Percentiles rank a stretch among this genome's conserved stretches.
phyloP scores from a whole-genome alignment of 2,329 filamentous ascomycete genomes.

The Ceratocystis harringtonii region DNA sequence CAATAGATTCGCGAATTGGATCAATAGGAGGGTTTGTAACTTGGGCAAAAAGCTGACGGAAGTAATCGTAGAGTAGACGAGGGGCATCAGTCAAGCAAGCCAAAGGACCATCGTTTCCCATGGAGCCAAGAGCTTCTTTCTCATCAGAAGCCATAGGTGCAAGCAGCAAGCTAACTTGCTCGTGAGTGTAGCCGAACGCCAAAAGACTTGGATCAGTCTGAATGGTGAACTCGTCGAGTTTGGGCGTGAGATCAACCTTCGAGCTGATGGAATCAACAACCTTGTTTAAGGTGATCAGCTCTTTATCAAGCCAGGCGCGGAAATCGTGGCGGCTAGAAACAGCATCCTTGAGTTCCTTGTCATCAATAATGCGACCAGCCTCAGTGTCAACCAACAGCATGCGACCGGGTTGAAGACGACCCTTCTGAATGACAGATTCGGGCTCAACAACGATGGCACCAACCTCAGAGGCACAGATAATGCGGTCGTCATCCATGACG shows the following conservation, averaged over 20 bases:
- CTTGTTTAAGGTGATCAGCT: constrained; percentile 67
- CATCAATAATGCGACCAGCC: constrained; percentile 80
- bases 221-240: constrained; percentile 53
- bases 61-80: constrained; percentile 85
- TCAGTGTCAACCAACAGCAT: constrained; percentile 94
- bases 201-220: constrained; percentile 74
- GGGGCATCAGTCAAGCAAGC: constrained; percentile 84
- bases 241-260: constrained; percentile 47
- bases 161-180: constrained; percentile 82
- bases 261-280: constrained; percentile 50
- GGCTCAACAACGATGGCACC: constrained; percentile 86
- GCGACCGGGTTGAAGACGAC: constrained; percentile 79
- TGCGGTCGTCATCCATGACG: constrained; percentile 88
- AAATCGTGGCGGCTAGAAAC: constrained; percentile 83
- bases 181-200: constrained; percentile 86
- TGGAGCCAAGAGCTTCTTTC: constrained; percentile 91
- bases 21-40: constrained; percentile 97
- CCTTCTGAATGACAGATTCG: constrained; percentile 81
- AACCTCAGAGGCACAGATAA: constrained; percentile 93
- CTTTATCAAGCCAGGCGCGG: constrained; percentile 69
- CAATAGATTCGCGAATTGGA: constrained; percentile 89
- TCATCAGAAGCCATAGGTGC: constrained; percentile 95
- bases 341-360: constrained; percentile 76
- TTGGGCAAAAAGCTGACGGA: constrained; percentile 93
- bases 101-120: constrained; percentile 92